These are phyloP conservation scores for Krasilnikovozyma curviuscula DNA, from an alignment of 768 basidiomycete genomes.

Conservation along the genomic window DNA sequence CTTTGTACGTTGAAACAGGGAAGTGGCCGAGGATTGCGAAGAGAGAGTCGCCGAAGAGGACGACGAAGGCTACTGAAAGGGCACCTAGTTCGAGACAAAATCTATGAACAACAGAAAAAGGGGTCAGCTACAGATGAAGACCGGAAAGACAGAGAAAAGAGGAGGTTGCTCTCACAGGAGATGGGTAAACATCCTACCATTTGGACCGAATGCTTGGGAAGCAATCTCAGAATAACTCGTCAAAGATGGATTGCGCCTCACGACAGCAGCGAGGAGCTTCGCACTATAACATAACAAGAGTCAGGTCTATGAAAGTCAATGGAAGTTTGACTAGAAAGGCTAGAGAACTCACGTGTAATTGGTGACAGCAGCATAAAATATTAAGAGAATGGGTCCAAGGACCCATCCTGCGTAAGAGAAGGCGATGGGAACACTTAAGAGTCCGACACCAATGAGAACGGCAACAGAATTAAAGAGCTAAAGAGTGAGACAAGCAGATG, in stretches of 20 bases:
- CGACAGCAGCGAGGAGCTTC: slow-evolving; percentile 62
- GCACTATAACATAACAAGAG: slow-evolving; percentile 35
- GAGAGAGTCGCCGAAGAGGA: slow-evolving; percentile 64
- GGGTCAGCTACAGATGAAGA: slow-evolving; percentile 31
- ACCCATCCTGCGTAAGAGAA: slow-evolving; percentile 85
- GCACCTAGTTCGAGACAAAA: slow-evolving; percentile 80
- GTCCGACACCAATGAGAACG: slow-evolving; percentile 67
- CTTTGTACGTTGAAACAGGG: slow-evolving; percentile 54
- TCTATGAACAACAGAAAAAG: slow-evolving; percentile 25
- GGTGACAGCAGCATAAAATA: slow-evolving; percentile 57
- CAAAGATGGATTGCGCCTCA: slow-evolving; percentile 48
- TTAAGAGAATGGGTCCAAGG: slow-evolving; percentile 49
- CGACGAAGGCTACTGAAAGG: slow-evolving; percentile 24
- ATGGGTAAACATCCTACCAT: slow-evolving; percentile 34
- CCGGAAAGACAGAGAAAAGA: too few relatives aligned
- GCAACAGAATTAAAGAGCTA: slow-evolving; percentile 85
- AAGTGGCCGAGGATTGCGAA: slow-evolving; percentile 49
- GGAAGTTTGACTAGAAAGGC: not conserved
- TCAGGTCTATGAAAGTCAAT: not conserved
- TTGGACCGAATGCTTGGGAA: slow-evolving; percentile 64
- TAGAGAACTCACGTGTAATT: slow-evolving; percentile 63
- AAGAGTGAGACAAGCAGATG: too few relatives aligned
- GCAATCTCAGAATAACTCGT: slow-evolving; percentile 80
- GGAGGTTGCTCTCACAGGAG: slow-evolving; percentile 17
- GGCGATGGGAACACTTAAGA: slow-evolving; percentile 74